Evolutionary conservation across 352 stramenopile genomes (phyloP).

Genomic region (Phytophthora hibernalis): DNA sequence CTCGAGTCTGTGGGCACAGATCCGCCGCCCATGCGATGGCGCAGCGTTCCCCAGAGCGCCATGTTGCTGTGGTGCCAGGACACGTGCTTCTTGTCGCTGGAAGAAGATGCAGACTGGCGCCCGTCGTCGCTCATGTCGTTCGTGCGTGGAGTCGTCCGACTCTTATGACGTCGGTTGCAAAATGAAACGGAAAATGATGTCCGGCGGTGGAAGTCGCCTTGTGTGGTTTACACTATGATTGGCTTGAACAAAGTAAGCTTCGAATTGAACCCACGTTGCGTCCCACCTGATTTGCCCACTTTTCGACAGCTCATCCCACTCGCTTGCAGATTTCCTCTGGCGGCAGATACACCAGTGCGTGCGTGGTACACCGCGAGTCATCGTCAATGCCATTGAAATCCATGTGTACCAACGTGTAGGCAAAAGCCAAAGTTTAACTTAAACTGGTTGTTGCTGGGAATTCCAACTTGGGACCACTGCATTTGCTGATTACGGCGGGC

Average conservation of each 20-base stretch:
- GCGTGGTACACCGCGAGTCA: not conserved
- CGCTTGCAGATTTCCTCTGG: constrained; percentile 12
- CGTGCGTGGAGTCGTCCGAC: constrained; percentile 13
- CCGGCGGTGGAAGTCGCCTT: not conserved
- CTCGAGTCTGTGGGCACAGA: constrained; percentile 68
- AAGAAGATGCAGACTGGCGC: constrained; percentile 30
- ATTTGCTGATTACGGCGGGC: not conserved
- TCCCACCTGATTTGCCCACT: not conserved
- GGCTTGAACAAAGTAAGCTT: constrained; percentile 2
- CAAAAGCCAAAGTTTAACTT: not conserved
- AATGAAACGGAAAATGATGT: constrained; percentile 25
- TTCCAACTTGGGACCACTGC: too few species aligned
- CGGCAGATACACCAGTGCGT: not conserved
- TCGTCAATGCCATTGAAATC: not conserved
- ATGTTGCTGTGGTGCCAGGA: constrained; percentile 48
- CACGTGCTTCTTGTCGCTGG: constrained; percentile 22
- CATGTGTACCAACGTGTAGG: too few species aligned
- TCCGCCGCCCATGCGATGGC: constrained; percentile 76
- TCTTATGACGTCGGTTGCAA: constrained; percentile 19
- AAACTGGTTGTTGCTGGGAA: not conserved
- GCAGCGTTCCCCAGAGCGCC: constrained; percentile 84
- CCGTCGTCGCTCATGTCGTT: constrained; percentile 26
- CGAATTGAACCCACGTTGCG: constrained; percentile 7
- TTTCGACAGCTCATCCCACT: not conserved
- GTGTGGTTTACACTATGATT: constrained; percentile 1